Percentiles rank a stretch among this genome's conserved stretches.
Evolutionary conservation across 495 filamentous ascomycete genomes (phyloP).

Genomic region (Aspergillus coremiiformis): DNA sequence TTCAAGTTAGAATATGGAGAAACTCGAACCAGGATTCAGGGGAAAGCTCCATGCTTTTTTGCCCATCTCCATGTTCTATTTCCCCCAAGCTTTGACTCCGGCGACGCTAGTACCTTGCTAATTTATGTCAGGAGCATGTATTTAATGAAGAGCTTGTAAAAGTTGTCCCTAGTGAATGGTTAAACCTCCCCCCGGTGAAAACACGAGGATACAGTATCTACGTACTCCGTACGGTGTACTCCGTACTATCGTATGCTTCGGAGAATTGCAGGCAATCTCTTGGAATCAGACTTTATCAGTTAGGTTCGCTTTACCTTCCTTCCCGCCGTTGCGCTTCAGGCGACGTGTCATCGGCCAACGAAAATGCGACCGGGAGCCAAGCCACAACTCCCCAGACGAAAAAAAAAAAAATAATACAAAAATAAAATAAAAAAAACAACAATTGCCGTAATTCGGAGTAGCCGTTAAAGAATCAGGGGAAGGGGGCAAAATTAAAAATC

Average conservation of each 20-base stretch:
- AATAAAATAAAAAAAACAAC: too few relatives aligned
- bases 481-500: neutral
- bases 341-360: constrained; percentile 14
- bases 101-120: constrained; percentile 12
- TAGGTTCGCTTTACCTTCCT: constrained; percentile 6
- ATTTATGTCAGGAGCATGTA: neutral
- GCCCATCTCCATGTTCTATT: constrained; percentile 6
- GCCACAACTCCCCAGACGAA: constrained; percentile 4
- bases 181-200: too few relatives aligned
- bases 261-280: neutral
- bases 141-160: neutral
- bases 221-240: neutral
- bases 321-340: constrained; percentile 2
- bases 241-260: too few relatives aligned
- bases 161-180: too few relatives aligned
- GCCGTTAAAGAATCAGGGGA: neutral
- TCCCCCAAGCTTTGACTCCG: constrained; percentile 3
- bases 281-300: neutral
- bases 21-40: neutral
- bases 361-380: constrained; percentile 3
- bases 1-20: neutral
- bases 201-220: too few relatives aligned
- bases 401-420: too few relatives aligned
- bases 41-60: neutral
- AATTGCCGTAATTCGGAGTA: neutral